A percentile compares a stretch with the other conserved stretches of the same genome.
phyloP scores from a whole-genome alignment of 257 asterid genomes.

The Solanum megistacrolobum region DNA sequence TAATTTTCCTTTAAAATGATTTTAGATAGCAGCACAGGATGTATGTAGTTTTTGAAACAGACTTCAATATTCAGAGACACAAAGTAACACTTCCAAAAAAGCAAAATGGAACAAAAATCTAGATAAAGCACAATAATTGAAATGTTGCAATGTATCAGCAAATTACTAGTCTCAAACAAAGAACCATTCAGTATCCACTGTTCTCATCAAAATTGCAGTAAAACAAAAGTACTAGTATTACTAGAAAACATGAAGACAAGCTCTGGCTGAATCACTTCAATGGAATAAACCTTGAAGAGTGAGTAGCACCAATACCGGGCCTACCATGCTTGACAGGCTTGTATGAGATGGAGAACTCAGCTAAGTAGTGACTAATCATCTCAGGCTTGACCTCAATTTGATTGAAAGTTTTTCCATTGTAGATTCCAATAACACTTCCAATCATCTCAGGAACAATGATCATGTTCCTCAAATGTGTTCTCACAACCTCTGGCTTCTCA shows the following conservation, averaged over 20 bases:
- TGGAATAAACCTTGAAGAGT: slow-evolving; percentile 14
- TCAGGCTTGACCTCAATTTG: slow-evolving; percentile 13
- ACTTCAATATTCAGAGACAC: not conserved
- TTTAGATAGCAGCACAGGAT: not conserved
- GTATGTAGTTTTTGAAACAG: not conserved
- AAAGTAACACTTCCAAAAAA: not conserved
- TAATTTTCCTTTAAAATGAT: not conserved
- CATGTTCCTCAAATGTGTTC: slow-evolving; percentile 20
- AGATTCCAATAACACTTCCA: slow-evolving; percentile 16
- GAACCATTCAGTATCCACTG: not conserved
- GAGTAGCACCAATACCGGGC: slow-evolving; percentile 20
- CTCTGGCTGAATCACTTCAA: slow-evolving; percentile 3
- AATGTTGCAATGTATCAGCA: not conserved
- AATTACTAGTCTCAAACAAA: not conserved
- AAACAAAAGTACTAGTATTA: not conserved
- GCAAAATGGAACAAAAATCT: not conserved
- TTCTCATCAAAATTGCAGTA: not conserved
- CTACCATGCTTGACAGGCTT: slow-evolving; percentile 17
- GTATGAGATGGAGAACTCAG: slow-evolving; percentile 11
- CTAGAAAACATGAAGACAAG: not conserved
- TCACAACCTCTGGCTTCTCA: slow-evolving; percentile 17
- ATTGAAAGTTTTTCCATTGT: slow-evolving; percentile 9
- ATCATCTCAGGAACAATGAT: slow-evolving; percentile 22
- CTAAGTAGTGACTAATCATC: slow-evolving; percentile 7
- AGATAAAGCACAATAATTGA: not conserved